Evolutionary conservation across 1,284 basidiomycete species (phyloP), one percentile per base, ranked within the genome.

Genomic region (Ganoderma sinense): DNA sequence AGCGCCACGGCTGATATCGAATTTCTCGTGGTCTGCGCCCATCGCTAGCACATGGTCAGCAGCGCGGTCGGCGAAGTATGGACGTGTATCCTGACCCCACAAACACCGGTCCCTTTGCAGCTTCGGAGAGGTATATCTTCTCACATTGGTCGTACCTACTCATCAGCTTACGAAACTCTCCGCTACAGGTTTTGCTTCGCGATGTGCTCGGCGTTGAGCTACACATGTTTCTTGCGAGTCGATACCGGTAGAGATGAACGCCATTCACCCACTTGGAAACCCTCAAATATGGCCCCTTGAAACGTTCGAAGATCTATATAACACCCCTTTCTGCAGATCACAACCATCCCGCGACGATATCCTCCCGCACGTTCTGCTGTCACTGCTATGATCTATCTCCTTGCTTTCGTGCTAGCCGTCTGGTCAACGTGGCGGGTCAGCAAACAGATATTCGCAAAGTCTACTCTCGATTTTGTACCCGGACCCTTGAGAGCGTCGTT

Each of bases 391-490:
- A 26, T 71, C 4, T 41, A 48, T 1, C 40, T 48, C 45, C 1
- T 64, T 7, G 45, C 48, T 3, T 29, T 67, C 5, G n/a, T 64
- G 2, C 23, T 23, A 33, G 26, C 13, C 26, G 48, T 55, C 4
- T 70, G 69, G 65, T 14, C 70, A 2, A 20, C 61, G 1, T 72
- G 69, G 70, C 56, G 63, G 11, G 1, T 51, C 1, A 13, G 67
- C 39, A 63, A 63, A 13, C 5, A 14, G 4, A 20, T 45, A 20
- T 40, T 43, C 2, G 33, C 40, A n/a, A 62, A 61, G 20, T 67
- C 73, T 0, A 62, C 72, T 39, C 66, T 76, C 20, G 70, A 72
- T 20, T 64, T 68, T 23, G n/a, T 74, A 13, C 72, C 71, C 3
- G 75, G 75, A 0, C 75, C 75, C 4, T 53, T 59, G 2, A 18